Evolutionary conservation across 148 eudicot species (phyloP).

Genomic region (Suaeda aralocaspica): DNA sequence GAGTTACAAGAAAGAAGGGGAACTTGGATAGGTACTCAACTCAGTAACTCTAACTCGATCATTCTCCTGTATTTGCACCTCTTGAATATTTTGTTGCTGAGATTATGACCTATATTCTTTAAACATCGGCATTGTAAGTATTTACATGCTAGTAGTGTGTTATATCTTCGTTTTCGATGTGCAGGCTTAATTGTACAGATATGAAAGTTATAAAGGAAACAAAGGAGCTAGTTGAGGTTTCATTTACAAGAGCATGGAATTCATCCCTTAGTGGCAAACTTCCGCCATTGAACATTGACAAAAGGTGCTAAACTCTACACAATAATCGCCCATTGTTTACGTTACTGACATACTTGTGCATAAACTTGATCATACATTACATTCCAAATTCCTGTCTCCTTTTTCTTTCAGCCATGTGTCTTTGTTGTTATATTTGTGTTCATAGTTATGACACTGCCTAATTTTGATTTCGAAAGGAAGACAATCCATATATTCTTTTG

Average conservation of each 20-base stretch:
- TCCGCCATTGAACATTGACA: conserved; percentile 63
- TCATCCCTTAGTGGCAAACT: conserved; percentile 45
- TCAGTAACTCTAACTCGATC: too few relatives aligned
- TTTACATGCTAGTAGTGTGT: neutral
- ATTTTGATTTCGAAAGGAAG: neutral
- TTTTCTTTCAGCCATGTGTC: neutral
- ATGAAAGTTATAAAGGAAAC: conserved; percentile 48
- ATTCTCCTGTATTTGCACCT: too few relatives aligned
- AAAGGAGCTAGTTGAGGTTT: conserved; percentile 61
- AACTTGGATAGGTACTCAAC: conserved; percentile 54
- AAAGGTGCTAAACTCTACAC: conserved; percentile 35
- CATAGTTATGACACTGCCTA: neutral
- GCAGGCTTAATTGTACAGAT: conserved; percentile 59
- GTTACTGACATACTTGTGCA: too few relatives aligned
- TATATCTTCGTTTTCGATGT: neutral
- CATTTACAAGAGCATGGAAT: conserved; percentile 74
- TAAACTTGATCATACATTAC: neutral
- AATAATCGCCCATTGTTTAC: neutral
- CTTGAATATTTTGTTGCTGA: neutral
- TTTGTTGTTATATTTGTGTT: neutral
- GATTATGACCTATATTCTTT: neutral
- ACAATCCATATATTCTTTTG: neutral
- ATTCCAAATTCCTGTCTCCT: neutral
- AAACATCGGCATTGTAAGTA: neutral
- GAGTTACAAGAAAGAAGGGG: conserved; percentile 62